phyloP scores from a whole-genome alignment of 169 alveolate species.

The Cryptosporidium meleagridis region DNA sequence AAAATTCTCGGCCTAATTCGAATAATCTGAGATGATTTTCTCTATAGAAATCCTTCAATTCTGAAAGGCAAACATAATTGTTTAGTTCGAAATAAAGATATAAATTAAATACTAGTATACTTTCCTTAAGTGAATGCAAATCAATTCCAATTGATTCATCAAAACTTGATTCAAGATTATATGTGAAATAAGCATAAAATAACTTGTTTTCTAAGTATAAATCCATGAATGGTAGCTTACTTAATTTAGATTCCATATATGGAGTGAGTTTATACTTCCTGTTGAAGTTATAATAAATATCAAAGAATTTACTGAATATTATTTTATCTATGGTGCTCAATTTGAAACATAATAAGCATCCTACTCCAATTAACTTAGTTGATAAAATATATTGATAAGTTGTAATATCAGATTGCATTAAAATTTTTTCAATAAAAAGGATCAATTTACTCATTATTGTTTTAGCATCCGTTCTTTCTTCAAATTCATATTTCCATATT shows the following conservation, averaged over 20 bases:
- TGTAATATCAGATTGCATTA: background rate
- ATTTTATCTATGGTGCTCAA: background rate
- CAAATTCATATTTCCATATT: background rate
- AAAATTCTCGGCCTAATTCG: background rate
- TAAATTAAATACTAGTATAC: background rate
- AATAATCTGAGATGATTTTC: slow-evolving; percentile 4
- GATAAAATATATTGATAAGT: background rate
- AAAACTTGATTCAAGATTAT: background rate
- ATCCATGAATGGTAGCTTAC: background rate
- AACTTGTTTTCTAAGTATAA: background rate
- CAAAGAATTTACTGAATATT: slow-evolving; percentile 15
- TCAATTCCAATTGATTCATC: background rate
- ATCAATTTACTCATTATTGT: background rate
- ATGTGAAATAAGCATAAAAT: background rate
- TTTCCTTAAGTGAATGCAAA: background rate
- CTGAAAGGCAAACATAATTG: slow-evolving; percentile 1
- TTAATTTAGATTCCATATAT: background rate
- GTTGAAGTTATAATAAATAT: slow-evolving; percentile 2
- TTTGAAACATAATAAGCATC: background rate
- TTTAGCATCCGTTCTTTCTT: background rate
- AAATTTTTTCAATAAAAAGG: background rate
- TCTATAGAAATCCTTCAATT: background rate
- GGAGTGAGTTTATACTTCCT: background rate
- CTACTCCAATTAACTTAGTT: background rate
- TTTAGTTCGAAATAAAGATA: background rate